Conservation (phyloP, 176 grass and related monocot genomes). For the Carex myosuroides region DNA sequence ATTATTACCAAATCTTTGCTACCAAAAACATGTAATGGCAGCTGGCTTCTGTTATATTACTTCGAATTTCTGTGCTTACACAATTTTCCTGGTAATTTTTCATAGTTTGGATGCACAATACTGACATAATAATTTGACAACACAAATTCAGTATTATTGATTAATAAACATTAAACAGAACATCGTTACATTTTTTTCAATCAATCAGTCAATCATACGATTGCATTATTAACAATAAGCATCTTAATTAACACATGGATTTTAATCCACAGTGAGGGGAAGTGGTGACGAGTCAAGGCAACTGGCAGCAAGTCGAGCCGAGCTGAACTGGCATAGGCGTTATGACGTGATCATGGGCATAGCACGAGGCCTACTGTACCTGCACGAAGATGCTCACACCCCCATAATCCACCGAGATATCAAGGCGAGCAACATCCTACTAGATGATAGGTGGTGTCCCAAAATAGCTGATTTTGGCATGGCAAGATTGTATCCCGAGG, state of each 20-base stretch:
- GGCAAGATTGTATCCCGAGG: slow-evolving; percentile 76
- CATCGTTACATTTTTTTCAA: not conserved
- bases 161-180: not conserved
- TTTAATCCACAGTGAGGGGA: not conserved
- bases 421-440: slow-evolving; percentile 95
- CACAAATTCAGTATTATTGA: not conserved
- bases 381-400: slow-evolving; percentile 90
- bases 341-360: slow-evolving; percentile 68
- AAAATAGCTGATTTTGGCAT: slow-evolving; percentile 99
- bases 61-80: not conserved
- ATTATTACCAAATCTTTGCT: not conserved
- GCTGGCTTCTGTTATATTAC: not conserved
- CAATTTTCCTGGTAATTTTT: not conserved
- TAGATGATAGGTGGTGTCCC: slow-evolving; percentile 65
- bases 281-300: not conserved
- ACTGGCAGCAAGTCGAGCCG: slow-evolving; percentile 10
- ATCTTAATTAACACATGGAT: not conserved
- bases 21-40: not conserved
- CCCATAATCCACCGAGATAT: slow-evolving; percentile 98
- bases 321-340: slow-evolving; percentile 66
- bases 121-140: not conserved
- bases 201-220: not conserved
- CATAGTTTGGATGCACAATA: not conserved
- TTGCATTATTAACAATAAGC: not conserved
- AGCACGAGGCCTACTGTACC: slow-evolving; percentile 83